Evolutionary conservation across 2,329 filamentous ascomycete species (phyloP).

Genomic region (Blastomyces percursus): DNA sequence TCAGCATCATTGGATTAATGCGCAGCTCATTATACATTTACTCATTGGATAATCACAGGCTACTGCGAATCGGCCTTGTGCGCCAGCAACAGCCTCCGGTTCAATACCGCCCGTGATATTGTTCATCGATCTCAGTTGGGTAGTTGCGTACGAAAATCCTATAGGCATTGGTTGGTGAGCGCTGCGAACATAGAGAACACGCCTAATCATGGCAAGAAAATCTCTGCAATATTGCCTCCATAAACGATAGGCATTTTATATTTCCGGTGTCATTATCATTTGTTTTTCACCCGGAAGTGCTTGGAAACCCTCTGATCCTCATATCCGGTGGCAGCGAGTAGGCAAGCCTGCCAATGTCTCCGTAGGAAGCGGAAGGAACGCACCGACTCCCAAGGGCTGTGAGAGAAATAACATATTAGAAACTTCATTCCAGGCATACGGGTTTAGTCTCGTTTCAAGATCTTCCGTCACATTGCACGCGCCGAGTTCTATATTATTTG

Average conservation of each 20-base stretch:
- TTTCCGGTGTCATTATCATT: not conserved
- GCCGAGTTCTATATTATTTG: conserved; percentile 25
- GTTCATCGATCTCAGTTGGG: conserved; percentile 33
- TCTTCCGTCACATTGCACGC: conserved; percentile 37
- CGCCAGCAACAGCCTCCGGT: conserved; percentile 32
- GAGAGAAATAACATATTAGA: conserved; percentile 60
- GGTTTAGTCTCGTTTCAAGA: conserved; percentile 41
- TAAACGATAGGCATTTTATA: not conserved
- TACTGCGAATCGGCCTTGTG: conserved; percentile 39
- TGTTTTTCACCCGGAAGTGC: not conserved
- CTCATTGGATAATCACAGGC: conserved; percentile 33
- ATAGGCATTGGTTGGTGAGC: not conserved
- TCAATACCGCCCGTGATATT: conserved; percentile 36
- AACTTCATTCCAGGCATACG: conserved; percentile 49
- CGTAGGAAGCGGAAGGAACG: conserved; percentile 50
- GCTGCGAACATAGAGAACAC: too few species aligned
- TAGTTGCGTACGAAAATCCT: conserved; percentile 28
- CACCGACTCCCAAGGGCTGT: conserved; percentile 49
- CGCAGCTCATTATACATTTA: conserved; percentile 12
- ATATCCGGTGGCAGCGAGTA: not conserved
- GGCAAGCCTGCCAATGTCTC: conserved; percentile 41
- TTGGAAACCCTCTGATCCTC: not conserved
- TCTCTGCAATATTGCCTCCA: too few species aligned
- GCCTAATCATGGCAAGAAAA: too few species aligned
- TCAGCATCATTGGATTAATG: not conserved